A percentile compares a stretch with the other conserved stretches of the same genome.
phyloP scores from a whole-genome alignment of 78 protist species.

The Emiliania huxleyi region DNA sequence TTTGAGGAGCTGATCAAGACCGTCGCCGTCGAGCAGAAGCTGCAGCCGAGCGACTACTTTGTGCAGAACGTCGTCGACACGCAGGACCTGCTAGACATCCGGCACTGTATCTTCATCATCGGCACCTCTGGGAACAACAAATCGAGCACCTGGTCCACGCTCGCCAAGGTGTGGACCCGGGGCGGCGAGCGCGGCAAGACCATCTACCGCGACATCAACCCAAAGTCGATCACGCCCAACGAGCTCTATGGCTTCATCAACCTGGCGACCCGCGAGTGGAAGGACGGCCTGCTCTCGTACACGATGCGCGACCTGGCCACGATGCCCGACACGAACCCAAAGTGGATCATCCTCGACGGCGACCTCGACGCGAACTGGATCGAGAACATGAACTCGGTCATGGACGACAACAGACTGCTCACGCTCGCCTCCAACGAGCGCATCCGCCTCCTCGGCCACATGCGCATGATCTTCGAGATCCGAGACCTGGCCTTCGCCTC shows the following conservation, averaged over 20 bases:
- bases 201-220: constrained; percentile 45
- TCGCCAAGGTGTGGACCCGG: constrained; percentile 30
- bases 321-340: constrained; percentile 41
- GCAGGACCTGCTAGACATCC: constrained; percentile 62
- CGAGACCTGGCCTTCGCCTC: constrained; percentile 68
- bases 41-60: constrained; percentile 60
- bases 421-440: constrained; percentile 83
- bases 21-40: background rate
- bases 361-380: constrained; percentile 71
- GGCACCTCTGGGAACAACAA: constrained; percentile 68
- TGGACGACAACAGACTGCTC: constrained; percentile 75
- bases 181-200: constrained; percentile 37
- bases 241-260: constrained; percentile 67
- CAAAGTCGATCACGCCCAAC: constrained; percentile 64
- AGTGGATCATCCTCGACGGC: constrained; percentile 75
- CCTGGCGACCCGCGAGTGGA: constrained; percentile 64
- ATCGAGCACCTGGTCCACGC: constrained; percentile 44
- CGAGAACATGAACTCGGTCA: constrained; percentile 65
- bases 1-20: constrained; percentile 41
- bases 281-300: constrained; percentile 71
- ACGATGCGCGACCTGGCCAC: constrained; percentile 68
- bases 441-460: constrained; percentile 66
- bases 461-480: constrained; percentile 78
- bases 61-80: constrained; percentile 61
- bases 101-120: constrained; percentile 69